Conservation (phyloP, 306 rosid genomes). For the Begonia masoniana region DNA sequence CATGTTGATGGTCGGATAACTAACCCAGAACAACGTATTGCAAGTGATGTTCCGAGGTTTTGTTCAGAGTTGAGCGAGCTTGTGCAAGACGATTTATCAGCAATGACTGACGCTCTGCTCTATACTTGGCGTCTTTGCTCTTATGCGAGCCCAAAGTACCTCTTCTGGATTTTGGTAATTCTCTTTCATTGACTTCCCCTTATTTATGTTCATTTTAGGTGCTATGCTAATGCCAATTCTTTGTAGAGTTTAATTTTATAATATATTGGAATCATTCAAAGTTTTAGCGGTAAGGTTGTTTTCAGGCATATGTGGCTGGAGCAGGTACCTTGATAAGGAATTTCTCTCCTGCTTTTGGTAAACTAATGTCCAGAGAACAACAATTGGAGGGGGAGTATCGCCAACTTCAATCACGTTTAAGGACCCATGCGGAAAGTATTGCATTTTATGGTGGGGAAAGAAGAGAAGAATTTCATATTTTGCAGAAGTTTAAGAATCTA, state of each 20-base stretch:
- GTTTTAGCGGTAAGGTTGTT: slow-evolving; percentile 8
- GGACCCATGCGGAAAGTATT: slow-evolving; percentile 94
- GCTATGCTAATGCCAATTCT: slow-evolving; percentile 7
- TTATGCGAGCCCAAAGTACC: slow-evolving; percentile 97
- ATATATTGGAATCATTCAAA: slow-evolving; percentile 10
- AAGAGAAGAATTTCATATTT: slow-evolving; percentile 83
- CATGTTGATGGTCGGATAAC: slow-evolving; percentile 92
- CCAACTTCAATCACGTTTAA: slow-evolving; percentile 84
- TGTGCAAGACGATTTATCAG: slow-evolving; percentile 89
- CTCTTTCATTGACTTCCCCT: slow-evolving; percentile 8
- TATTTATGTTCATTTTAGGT: slow-evolving; percentile 1
- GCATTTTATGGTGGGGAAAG: slow-evolving; percentile 95
- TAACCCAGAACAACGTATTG: slow-evolving; percentile 95
- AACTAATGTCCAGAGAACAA: slow-evolving; percentile 83
- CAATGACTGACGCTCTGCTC: slow-evolving; percentile 80
- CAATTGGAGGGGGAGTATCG: slow-evolving; percentile 98
- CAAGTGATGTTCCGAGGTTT: slow-evolving; percentile 91
- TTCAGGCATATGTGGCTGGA: slow-evolving; percentile 83
- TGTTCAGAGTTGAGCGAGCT: slow-evolving; percentile 97
- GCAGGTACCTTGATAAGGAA: slow-evolving; percentile 78
- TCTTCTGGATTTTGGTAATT: slow-evolving; percentile 91
- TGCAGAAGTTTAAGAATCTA: slow-evolving; percentile 58
- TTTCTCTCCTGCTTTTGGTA: slow-evolving; percentile 93
- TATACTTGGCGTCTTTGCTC: slow-evolving; percentile 97
- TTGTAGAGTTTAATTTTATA: slow-evolving; percentile 5